A percentile compares a stretch with the other conserved stretches of the same genome.
These are phyloP conservation scores for Dissophora globulifera DNA, from an alignment of 192 early-diverging fungal genomes.

Conservation along the genomic window DNA sequence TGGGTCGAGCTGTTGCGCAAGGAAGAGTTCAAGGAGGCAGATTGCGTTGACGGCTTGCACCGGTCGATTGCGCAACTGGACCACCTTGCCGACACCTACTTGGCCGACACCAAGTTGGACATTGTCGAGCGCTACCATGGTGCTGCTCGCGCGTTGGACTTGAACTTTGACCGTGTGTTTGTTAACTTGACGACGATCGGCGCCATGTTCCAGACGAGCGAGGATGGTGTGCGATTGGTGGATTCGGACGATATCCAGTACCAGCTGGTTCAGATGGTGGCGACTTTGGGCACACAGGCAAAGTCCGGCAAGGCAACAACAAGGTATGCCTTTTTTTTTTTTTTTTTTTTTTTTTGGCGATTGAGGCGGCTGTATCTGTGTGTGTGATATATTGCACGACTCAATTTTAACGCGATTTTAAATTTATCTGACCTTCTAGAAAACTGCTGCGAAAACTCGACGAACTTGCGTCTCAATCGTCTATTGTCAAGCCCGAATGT, in stretches of 20 bases:
- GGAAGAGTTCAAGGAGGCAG: conserved; percentile 77
- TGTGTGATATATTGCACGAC: too few species aligned
- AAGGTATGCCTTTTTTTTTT: conserved; percentile 40
- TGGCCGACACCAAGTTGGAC: conserved; percentile 58
- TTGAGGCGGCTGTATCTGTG: background rate
- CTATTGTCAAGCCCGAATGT: conserved; percentile 58
- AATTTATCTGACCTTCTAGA: conserved; percentile 32
- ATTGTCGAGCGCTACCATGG: conserved; percentile 65
- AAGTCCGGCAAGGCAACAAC: conserved; percentile 68
- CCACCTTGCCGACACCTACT: conserved; percentile 71
- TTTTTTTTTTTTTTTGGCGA: background rate
- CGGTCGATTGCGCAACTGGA: conserved; percentile 74
- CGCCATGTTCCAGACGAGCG: conserved; percentile 47
- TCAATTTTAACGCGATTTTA: too few species aligned
- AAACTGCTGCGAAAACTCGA: conserved; percentile 74
- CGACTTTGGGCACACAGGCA: conserved; percentile 49
- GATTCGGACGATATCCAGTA: conserved; percentile 60
- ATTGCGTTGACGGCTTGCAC: conserved; percentile 75
- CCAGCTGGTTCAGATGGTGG: conserved; percentile 51
- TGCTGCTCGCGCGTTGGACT: conserved; percentile 64
- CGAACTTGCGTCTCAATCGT: conserved; percentile 64
- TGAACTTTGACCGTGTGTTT: conserved; percentile 73
- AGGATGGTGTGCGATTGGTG: conserved; percentile 53
- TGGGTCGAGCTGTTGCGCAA: conserved; percentile 81
- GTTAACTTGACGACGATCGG: conserved; percentile 56